Evolutionary conservation across 768 basidiomycete genomes (phyloP).

Genomic region (Royoungia palumana): DNA sequence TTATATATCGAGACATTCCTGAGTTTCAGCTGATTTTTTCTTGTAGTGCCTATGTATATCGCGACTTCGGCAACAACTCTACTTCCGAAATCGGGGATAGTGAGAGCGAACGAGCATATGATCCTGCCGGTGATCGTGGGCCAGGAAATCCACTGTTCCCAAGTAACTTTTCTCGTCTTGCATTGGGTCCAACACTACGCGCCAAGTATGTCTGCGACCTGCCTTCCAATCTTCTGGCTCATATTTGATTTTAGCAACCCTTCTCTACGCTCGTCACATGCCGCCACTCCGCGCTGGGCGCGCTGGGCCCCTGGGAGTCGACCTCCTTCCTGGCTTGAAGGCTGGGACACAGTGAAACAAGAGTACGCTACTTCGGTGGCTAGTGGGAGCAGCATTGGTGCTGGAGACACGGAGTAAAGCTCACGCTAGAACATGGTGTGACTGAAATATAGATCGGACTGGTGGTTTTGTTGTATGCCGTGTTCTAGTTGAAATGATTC

Average conservation of each 20-base stretch:
- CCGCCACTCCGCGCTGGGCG: slow-evolving; percentile 15
- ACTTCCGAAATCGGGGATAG: slow-evolving; percentile 24
- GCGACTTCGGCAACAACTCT: slow-evolving; percentile 9
- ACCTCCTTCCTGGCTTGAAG: slow-evolving; percentile 39
- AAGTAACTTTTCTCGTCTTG: slow-evolving; percentile 70
- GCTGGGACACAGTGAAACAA: slow-evolving; percentile 39
- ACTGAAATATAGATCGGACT: no score
- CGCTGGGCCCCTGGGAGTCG: slow-evolving; percentile 29
- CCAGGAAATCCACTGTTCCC: slow-evolving; percentile 82
- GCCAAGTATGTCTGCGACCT: slow-evolving; percentile 41
- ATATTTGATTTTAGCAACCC: slow-evolving; percentile 23
- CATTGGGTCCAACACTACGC: slow-evolving; percentile 59
- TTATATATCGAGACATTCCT: no score
- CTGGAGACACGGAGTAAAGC: slow-evolving; percentile 17
- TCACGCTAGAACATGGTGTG: no score
- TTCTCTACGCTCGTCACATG: slow-evolving; percentile 16
- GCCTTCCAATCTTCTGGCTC: background rate
- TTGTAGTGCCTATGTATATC: slow-evolving; percentile 15
- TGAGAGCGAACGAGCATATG: slow-evolving; percentile 37
- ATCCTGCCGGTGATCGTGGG: slow-evolving; percentile 57
- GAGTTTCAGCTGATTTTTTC: background rate
- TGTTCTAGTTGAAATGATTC: background rate
- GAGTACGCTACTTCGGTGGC: slow-evolving; percentile 43
- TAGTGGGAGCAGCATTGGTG: slow-evolving; percentile 34
- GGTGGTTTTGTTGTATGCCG: background rate